A percentile compares a stretch with the other conserved stretches of the same genome.
Conservation (phyloP, 2,329 filamentous ascomycete species). For the Leptographium radiaticola region DNA sequence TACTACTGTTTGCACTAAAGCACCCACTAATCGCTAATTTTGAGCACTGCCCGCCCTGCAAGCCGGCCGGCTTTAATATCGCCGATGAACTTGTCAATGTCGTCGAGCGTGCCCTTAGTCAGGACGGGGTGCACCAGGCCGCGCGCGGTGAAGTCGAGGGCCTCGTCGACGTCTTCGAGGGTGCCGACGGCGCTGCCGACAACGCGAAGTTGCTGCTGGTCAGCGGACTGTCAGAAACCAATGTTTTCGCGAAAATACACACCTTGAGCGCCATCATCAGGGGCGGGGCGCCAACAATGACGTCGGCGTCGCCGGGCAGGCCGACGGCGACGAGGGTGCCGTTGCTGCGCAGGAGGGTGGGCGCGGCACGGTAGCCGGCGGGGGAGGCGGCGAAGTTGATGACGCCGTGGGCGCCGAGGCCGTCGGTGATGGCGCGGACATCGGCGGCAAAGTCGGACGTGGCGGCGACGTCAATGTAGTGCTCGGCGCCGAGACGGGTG, state of each 20-base stretch:
- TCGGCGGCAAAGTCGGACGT: slow-evolving; percentile 37
- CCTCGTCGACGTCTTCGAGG: slow-evolving; percentile 7
- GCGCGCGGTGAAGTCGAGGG: slow-evolving; percentile 8
- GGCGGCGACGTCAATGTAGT: slow-evolving; percentile 56
- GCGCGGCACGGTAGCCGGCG: slow-evolving; percentile 89
- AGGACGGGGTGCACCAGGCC: slow-evolving; percentile 8
- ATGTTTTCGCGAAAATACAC: background rate
- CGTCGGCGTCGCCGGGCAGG: slow-evolving; percentile 57
- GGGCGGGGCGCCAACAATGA: slow-evolving; percentile 5
- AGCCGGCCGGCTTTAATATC: slow-evolving; percentile 3
- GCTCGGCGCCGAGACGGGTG: slow-evolving; percentile 9
- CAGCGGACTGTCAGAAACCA: background rate
- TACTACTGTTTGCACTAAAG: background rate
- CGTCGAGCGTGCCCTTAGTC: slow-evolving; percentile 8
- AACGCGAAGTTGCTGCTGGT: slow-evolving; percentile 5
- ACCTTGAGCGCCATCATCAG: slow-evolving; percentile 7
- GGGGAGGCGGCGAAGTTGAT: slow-evolving; percentile 75
- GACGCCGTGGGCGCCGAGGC: slow-evolving; percentile 82
- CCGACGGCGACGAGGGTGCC: slow-evolving; percentile 82
- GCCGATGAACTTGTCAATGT: slow-evolving; percentile 8
- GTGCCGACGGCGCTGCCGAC: slow-evolving; percentile 9
- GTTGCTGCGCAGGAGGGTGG: slow-evolving; percentile 68
- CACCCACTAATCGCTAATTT: background rate
- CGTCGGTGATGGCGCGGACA: slow-evolving; percentile 60
- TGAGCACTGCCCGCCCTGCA: slow-evolving; percentile 6